Percentiles rank a stretch among this genome's conserved stretches.
Conservation (phyloP, 75 land plant species). For the Pinus taeda region DNA sequence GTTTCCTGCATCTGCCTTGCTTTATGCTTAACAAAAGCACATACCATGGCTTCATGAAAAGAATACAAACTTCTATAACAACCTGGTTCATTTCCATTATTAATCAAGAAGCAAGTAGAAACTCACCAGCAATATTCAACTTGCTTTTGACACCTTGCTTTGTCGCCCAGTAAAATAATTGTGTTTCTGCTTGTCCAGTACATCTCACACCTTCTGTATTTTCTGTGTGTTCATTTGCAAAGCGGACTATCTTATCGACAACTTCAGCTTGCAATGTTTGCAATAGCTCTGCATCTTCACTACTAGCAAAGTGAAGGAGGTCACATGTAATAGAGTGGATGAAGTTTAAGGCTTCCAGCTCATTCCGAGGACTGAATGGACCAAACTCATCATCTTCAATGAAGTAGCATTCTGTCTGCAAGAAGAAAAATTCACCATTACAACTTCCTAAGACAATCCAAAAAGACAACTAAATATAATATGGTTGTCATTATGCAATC, state of each 20-base stretch:
- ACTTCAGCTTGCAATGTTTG: constrained; percentile 17
- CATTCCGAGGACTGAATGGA: constrained; percentile 59
- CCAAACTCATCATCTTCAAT: constrained; percentile 30
- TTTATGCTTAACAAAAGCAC: not conserved
- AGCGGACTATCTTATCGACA: constrained; percentile 17
- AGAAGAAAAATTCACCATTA: not conserved
- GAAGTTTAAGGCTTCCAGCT: constrained; percentile 47
- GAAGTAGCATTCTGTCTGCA: constrained; percentile 66
- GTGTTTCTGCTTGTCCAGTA: constrained; percentile 29
- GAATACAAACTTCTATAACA: not conserved
- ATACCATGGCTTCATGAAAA: not conserved
- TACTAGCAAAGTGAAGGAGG: not conserved
- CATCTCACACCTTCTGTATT: constrained; percentile 10
- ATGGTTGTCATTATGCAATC: not conserved
- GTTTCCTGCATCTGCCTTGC: not conserved
- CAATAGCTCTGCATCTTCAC: constrained; percentile 8
- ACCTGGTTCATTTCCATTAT: not conserved
- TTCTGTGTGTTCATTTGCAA: constrained; percentile 11
- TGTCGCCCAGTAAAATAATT: constrained; percentile 54
- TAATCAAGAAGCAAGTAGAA: not conserved
- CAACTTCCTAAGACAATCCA: not conserved
- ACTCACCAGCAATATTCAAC: constrained; percentile 58
- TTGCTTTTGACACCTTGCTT: constrained; percentile 51
- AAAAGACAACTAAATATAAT: not conserved
- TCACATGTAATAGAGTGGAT: constrained; percentile 19